Percentiles rank a stretch among this genome's conserved stretches.
phyloP scores from a whole-genome alignment of 345 rosid genomes.

The Dipteronia dyeriana region DNA sequence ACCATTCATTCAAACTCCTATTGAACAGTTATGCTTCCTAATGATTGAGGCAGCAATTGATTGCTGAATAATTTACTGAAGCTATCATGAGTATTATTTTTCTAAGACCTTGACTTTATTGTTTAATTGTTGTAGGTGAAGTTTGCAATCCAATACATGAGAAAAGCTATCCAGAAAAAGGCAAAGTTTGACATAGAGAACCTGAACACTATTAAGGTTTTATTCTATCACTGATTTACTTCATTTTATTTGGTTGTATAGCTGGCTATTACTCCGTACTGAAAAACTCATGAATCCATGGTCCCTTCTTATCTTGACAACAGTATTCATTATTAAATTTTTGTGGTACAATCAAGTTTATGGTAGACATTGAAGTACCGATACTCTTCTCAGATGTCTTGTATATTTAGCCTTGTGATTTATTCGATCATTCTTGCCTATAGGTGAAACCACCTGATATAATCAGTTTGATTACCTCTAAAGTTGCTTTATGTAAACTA shows the following conservation, averaged over 20 bases:
- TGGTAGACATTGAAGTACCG: background rate
- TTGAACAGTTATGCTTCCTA: background rate
- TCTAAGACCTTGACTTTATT: slow-evolving; percentile 3
- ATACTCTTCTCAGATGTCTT: background rate
- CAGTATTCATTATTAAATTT: background rate
- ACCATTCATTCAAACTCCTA: background rate
- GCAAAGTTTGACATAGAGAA: slow-evolving; percentile 84
- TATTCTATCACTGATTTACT: slow-evolving; percentile 11
- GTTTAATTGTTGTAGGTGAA: slow-evolving; percentile 59
- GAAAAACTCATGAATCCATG: background rate
- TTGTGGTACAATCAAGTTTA: background rate
- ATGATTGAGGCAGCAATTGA: background rate
- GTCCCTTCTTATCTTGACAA: background rate
- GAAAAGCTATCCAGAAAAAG: slow-evolving; percentile 73
- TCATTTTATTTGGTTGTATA: background rate
- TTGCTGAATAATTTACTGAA: background rate
- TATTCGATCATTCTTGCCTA: background rate
- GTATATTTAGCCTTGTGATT: background rate
- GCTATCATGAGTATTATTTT: background rate
- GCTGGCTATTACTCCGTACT: slow-evolving; percentile 6
- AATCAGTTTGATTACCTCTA: background rate
- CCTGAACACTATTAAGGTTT: slow-evolving; percentile 81
- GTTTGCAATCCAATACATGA: slow-evolving; percentile 87
- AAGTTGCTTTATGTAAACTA: background rate
- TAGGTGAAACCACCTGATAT: background rate